Evolutionary conservation across 2,329 filamentous ascomycete species (phyloP).

Genomic region (Helicocarpus griseus): DNA sequence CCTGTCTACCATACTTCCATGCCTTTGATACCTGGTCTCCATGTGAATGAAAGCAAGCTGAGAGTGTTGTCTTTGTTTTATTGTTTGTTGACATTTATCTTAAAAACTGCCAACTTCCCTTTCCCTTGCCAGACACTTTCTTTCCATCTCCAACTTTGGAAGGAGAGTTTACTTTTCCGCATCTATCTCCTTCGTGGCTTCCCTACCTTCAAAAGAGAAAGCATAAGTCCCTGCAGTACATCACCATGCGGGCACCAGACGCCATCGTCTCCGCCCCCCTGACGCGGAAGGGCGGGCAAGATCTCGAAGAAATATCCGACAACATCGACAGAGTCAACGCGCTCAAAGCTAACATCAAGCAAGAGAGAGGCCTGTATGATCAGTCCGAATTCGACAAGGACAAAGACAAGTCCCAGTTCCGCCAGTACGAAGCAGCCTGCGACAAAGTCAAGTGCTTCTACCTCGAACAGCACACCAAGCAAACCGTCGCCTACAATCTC

Average conservation of each 20-base stretch:
- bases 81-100: no score
- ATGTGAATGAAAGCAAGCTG: no score
- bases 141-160: no score
- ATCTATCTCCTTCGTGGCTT: no score
- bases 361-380: conserved; percentile 35
- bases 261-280: not conserved
- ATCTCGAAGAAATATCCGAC: conserved; percentile 31
- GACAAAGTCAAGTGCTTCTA: conserved; percentile 84
- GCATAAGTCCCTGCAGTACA: not conserved
- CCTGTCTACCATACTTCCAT: no score
- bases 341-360: conserved; percentile 45
- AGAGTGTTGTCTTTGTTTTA: no score
- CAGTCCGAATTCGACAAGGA: conserved; percentile 59
- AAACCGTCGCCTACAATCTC: conserved; percentile 62
- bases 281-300: not conserved
- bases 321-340: conserved; percentile 52
- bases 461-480: conserved; percentile 56
- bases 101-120: no score
- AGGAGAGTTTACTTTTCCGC: no score
- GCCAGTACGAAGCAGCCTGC: conserved; percentile 74
- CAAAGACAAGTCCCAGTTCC: conserved; percentile 72
- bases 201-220: not conserved
- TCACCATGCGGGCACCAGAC: conserved; percentile 10
- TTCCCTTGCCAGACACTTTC: no score
- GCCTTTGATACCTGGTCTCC: no score